These are phyloP conservation scores for Dactylellina leptospora DNA, from an alignment of 2,329 filamentous ascomycete species.

Conservation along the genomic window DNA sequence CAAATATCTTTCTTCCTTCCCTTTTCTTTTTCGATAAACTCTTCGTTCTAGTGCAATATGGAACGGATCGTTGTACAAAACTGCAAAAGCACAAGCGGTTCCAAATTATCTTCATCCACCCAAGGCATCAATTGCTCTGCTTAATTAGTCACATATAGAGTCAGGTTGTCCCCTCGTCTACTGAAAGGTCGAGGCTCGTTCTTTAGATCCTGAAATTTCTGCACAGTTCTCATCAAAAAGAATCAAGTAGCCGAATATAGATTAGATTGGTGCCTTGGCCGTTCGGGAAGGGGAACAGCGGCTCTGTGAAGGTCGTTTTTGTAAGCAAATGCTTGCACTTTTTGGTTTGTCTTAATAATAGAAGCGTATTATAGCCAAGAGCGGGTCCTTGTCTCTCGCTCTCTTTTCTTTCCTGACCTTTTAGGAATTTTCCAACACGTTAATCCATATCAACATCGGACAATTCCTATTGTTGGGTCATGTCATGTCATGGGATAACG, in stretches of 20 bases:
- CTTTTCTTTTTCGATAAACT: too few species aligned
- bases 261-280: too few species aligned
- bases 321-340: slow-evolving; percentile 29
- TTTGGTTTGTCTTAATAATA: slow-evolving; percentile 9
- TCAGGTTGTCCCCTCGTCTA: not conserved
- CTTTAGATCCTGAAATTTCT: too few species aligned
- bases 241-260: too few species aligned
- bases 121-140: not conserved
- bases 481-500: slow-evolving; percentile 41
- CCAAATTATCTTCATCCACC: not conserved
- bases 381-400: not conserved
- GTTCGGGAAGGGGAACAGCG: slow-evolving; percentile 18
- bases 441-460: too few species aligned
- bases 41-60: too few species aligned
- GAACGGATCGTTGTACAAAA: too few species aligned
- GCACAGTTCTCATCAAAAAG: too few species aligned
- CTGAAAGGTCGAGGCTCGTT: not conserved
- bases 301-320: slow-evolving; percentile 19
- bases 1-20: not conserved
- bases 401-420: slow-evolving; percentile 41
- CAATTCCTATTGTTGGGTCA: not conserved
- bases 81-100: not conserved
- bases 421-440: slow-evolving; percentile 19
- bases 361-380: slow-evolving; percentile 28
- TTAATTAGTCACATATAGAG: not conserved